A percentile compares a stretch with the other conserved stretches of the same genome.
phyloP scores from a whole-genome alignment of 192 early-diverging fungal species.

The Thoreauomyces humboldtii region DNA sequence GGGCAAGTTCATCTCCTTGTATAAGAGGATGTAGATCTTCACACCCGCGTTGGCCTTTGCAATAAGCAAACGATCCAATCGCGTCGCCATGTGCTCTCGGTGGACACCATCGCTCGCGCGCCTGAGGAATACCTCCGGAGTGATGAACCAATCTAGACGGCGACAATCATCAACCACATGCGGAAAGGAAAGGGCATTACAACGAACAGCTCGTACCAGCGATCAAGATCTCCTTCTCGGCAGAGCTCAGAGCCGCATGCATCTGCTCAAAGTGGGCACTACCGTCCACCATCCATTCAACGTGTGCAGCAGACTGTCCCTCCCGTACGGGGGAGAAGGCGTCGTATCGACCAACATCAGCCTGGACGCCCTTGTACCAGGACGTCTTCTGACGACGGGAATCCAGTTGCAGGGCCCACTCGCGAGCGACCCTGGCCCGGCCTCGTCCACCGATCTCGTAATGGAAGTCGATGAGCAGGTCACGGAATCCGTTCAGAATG shows the following conservation, averaged over 20 bases:
- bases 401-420: conserved; percentile 25
- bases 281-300: conserved; percentile 28
- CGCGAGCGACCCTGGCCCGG: conserved; percentile 4
- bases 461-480: conserved; percentile 22
- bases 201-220: no score
- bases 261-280: conserved; percentile 31
- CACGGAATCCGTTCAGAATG: conserved; percentile 33
- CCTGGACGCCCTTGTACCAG: conserved; percentile 17
- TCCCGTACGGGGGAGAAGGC: conserved; percentile 75
- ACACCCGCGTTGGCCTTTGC: conserved; percentile 80
- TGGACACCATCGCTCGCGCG: conserved; percentile 75
- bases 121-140: conserved; percentile 80
- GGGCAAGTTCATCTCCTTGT: conserved; percentile 72
- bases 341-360: conserved; percentile 46
- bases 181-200: not conserved
- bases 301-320: not conserved
- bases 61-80: conserved; percentile 75
- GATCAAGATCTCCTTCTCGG: conserved; percentile 33
- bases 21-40: conserved; percentile 78
- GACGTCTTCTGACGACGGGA: conserved; percentile 13
- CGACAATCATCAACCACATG: conserved; percentile 74
- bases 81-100: conserved; percentile 40
- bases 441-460: conserved; percentile 12
- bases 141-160: conserved; percentile 93
- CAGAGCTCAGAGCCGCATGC: conserved; percentile 6